phyloP scores from a whole-genome alignment of 2,329 filamentous ascomycete species.

The Daldinia sp. region DNA sequence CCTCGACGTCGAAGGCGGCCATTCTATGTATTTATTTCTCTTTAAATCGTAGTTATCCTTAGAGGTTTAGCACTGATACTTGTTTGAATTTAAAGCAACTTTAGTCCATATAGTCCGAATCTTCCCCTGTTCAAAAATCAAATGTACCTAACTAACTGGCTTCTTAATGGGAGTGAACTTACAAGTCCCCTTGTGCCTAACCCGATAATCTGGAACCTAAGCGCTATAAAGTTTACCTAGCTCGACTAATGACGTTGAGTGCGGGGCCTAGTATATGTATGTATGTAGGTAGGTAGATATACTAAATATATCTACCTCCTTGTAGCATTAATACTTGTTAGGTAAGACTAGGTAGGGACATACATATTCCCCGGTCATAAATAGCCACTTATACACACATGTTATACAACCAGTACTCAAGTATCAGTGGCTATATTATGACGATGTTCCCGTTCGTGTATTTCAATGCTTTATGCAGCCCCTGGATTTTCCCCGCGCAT shows the following conservation, averaged over 20 bases:
- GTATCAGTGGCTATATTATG: no score
- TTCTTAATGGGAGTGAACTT: neutral
- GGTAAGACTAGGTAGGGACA: neutral
- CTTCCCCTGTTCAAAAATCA: neutral
- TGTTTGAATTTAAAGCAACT: neutral
- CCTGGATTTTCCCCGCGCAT: neutral
- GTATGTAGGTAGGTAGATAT: no score
- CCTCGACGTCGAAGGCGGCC: conserved; percentile 61
- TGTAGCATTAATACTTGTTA: neutral
- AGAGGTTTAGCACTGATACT: neutral
- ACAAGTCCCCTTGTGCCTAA: neutral
- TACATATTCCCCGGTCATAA: neutral
- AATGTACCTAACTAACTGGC: neutral
- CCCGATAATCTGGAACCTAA: conserved; percentile 12
- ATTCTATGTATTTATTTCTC: conserved; percentile 17
- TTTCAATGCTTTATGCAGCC: neutral
- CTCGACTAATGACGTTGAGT: conserved; percentile 18
- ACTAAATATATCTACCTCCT: neutral
- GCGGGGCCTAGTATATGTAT: no score
- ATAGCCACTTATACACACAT: no score
- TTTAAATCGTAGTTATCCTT: neutral
- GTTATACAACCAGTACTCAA: neutral
- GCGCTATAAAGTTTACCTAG: conserved; percentile 9
- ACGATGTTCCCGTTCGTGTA: neutral
- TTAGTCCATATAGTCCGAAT: neutral